phyloP scores from a whole-genome alignment of 1,284 basidiomycete species.

The Moniliella sp. region DNA sequence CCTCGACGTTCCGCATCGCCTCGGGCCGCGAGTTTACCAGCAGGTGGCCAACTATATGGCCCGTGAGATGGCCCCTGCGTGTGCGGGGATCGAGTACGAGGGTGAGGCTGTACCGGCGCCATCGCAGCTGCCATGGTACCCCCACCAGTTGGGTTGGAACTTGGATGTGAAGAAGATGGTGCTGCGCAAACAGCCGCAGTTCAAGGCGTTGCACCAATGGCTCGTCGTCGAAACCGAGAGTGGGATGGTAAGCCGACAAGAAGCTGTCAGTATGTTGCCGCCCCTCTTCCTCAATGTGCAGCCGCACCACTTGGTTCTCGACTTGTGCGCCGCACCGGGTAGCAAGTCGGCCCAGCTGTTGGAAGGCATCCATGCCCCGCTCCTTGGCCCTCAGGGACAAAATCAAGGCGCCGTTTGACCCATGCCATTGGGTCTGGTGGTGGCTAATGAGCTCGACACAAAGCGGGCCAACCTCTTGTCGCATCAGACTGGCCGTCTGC shows the following conservation, averaged over 20 bases:
- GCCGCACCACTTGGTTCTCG: slow-evolving; percentile 41
- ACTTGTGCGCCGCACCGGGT: slow-evolving; percentile 98
- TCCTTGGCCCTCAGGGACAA: slow-evolving; percentile 15
- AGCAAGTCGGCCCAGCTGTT: slow-evolving; percentile 87
- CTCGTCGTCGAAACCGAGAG: slow-evolving; percentile 84
- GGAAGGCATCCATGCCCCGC: slow-evolving; percentile 57
- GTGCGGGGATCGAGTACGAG: slow-evolving; percentile 56
- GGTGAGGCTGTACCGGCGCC: slow-evolving; percentile 37
- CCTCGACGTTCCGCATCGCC: slow-evolving; percentile 81
- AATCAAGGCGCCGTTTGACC: no score
- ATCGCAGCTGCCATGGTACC: not conserved
- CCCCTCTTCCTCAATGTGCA: slow-evolving; percentile 84
- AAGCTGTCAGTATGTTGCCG: slow-evolving; percentile 95
- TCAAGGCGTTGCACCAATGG: slow-evolving; percentile 87
- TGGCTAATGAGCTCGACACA: slow-evolving; percentile 77
- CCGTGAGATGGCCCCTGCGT: no score
- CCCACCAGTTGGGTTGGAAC: slow-evolving; percentile 64
- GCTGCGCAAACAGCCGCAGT: slow-evolving; percentile 70
- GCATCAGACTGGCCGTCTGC: slow-evolving; percentile 84
- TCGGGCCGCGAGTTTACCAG: slow-evolving; percentile 23
- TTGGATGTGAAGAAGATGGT: slow-evolving; percentile 75
- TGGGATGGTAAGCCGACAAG: slow-evolving; percentile 84
- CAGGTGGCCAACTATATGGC: no score
- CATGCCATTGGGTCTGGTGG: slow-evolving; percentile 45
- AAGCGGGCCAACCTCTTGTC: slow-evolving; percentile 90